phyloP scores from a whole-genome alignment of 352 stramenopile genomes.

The Globisporangium rhizosaccharum region DNA sequence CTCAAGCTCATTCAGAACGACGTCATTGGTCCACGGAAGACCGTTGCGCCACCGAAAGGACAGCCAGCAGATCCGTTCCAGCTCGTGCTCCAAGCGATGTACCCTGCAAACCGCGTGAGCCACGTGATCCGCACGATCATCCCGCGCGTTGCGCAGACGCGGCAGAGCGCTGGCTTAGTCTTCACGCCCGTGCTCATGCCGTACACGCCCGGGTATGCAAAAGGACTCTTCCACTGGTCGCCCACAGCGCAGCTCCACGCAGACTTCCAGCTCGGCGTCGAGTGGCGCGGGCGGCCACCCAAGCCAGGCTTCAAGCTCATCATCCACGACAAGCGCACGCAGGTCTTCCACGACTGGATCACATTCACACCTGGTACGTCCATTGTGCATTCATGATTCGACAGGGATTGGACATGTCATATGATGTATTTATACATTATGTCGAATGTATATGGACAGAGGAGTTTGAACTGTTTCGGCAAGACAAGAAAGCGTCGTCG shows the following conservation, averaged over 20 bases:
- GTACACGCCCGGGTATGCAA: constrained; percentile 73
- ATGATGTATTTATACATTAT: background rate
- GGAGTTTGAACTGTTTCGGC: constrained; percentile 70
- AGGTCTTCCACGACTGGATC: constrained; percentile 86
- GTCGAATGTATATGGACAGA: constrained; percentile 39
- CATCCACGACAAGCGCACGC: constrained; percentile 79
- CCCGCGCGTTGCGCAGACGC: constrained; percentile 61
- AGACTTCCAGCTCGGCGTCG: constrained; percentile 77
- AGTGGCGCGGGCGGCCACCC: constrained; percentile 69
- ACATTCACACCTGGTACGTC: constrained; percentile 63
- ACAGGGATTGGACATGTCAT: background rate
- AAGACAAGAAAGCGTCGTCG: constrained; percentile 80
- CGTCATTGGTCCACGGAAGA: constrained; percentile 80
- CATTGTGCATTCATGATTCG: too few relatives aligned
- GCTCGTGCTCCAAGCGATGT: constrained; percentile 83
- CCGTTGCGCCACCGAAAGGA: constrained; percentile 62
- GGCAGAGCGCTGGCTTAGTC: constrained; percentile 69
- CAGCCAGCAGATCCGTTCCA: constrained; percentile 78
- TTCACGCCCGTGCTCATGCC: constrained; percentile 77
- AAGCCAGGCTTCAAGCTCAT: constrained; percentile 84
- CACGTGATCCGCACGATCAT: constrained; percentile 78
- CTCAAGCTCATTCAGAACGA: constrained; percentile 89
- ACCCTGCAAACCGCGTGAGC: constrained; percentile 64
- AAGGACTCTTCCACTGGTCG: constrained; percentile 75
- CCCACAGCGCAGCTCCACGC: constrained; percentile 46